A percentile compares a stretch with the other conserved stretches of the same genome.
These are phyloP conservation scores for Curvularia sp. DNA, from an alignment of 2,329 filamentous ascomycete genomes.

Conservation along the genomic window DNA sequence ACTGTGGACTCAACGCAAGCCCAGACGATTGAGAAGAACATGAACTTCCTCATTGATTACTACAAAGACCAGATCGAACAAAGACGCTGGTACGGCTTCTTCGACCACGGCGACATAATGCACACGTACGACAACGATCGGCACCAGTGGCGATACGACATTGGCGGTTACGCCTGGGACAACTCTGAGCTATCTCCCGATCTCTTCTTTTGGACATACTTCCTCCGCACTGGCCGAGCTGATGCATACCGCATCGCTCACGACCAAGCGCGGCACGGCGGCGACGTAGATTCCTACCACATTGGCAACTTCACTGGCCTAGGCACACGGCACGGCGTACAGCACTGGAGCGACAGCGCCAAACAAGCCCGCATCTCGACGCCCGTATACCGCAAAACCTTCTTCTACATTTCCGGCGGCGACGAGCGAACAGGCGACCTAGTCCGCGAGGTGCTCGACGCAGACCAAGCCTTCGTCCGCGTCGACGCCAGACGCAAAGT, in stretches of 20 bases:
- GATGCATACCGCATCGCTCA: constrained; percentile 68
- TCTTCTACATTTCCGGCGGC: constrained; percentile 64
- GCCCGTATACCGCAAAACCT: constrained; percentile 64
- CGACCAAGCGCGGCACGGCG: constrained; percentile 64
- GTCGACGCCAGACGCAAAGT: constrained; percentile 68
- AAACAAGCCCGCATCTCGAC: constrained; percentile 69
- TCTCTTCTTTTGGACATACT: constrained; percentile 69
- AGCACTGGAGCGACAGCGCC: constrained; percentile 67
- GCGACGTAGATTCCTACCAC: constrained; percentile 70
- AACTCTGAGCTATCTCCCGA: constrained; percentile 70
- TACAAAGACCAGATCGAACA: constrained; percentile 65
- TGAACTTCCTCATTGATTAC: constrained; percentile 64
- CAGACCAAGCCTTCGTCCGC: constrained; percentile 60
- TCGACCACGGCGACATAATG: constrained; percentile 68
- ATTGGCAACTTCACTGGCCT: constrained; percentile 65
- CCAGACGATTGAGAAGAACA: constrained; percentile 58
- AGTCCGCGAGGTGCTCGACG: constrained; percentile 60
- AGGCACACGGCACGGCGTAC: constrained; percentile 68
- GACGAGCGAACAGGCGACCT: constrained; percentile 65
- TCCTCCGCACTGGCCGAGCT: constrained; percentile 64
- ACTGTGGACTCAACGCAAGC: constrained; percentile 41
- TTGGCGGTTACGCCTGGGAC: constrained; percentile 71
- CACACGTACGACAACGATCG: constrained; percentile 67
- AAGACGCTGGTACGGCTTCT: constrained; percentile 69
- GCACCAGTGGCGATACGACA: constrained; percentile 68